Percentiles rank a stretch among this genome's conserved stretches.
These are phyloP conservation scores for Xylariaceae sp. DNA, from an alignment of 2,329 filamentous ascomycete genomes.

Conservation along the genomic window DNA sequence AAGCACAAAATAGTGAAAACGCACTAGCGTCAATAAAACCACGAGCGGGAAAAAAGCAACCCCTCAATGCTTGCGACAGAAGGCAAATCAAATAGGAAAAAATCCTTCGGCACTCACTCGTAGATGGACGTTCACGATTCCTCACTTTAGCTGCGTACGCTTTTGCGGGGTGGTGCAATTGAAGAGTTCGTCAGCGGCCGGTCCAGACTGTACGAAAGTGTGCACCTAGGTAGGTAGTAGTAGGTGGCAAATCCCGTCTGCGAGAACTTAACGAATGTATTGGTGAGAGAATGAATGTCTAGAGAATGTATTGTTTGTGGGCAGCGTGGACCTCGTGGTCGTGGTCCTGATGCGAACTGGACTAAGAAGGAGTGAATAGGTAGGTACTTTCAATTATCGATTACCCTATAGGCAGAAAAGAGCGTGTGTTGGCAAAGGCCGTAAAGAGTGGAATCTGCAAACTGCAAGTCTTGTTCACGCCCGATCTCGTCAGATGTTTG, in stretches of 20 bases:
- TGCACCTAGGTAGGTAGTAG: neutral
- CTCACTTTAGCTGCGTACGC: neutral
- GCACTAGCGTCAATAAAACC: neutral
- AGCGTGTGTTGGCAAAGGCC: conserved; percentile 10
- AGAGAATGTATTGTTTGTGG: neutral
- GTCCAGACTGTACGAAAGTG: neutral
- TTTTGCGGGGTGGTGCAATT: neutral
- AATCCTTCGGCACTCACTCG: neutral
- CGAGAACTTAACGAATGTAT: neutral
- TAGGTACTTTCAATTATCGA: conserved; percentile 9
- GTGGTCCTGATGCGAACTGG: neutral
- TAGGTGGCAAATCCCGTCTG: neutral
- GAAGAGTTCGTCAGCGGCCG: neutral
- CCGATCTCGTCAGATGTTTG: conserved; percentile 27
- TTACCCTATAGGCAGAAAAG: conserved; percentile 13
- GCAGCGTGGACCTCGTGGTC: neutral
- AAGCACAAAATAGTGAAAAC: neutral
- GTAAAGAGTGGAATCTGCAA: conserved; percentile 24
- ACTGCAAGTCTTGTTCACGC: conserved; percentile 12
- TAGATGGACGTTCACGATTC: neutral
- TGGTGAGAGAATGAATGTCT: conserved; percentile 3
- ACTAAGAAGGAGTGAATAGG: conserved; percentile 4
- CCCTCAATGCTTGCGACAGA: neutral
- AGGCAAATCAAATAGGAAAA: neutral
- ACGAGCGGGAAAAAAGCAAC: neutral